Evolutionary conservation across 352 stramenopile species (phyloP).

Genomic region (Phytopythium delawarense): DNA sequence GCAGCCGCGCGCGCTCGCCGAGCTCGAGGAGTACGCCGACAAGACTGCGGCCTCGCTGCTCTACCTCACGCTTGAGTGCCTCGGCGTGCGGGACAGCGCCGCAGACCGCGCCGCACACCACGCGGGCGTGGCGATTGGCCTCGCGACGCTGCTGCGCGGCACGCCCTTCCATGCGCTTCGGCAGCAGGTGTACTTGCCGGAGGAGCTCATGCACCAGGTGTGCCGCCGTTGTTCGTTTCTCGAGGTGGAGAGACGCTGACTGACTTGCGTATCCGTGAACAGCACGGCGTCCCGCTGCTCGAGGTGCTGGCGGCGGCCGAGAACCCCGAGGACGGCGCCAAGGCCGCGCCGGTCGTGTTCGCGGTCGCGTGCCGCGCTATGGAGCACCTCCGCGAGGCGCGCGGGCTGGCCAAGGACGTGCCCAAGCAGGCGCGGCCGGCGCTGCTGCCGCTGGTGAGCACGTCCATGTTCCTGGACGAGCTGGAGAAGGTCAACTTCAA

Average conservation of each 20-base stretch:
- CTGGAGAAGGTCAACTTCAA: slow-evolving; percentile 81
- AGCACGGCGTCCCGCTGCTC: slow-evolving; percentile 49
- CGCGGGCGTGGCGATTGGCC: slow-evolving; percentile 79
- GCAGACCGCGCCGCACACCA: slow-evolving; percentile 81
- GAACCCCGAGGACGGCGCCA: slow-evolving; percentile 52
- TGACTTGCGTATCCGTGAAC: neutral
- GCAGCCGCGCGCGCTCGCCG: slow-evolving; percentile 54
- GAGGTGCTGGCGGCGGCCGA: slow-evolving; percentile 57
- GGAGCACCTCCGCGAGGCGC: slow-evolving; percentile 75
- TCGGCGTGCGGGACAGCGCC: slow-evolving; percentile 65
- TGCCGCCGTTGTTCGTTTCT: slow-evolving; percentile 3
- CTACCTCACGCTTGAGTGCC: slow-evolving; percentile 87
- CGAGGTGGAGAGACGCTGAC: slow-evolving; percentile 15
- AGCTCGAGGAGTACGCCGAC: slow-evolving; percentile 86
- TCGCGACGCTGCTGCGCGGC: slow-evolving; percentile 79
- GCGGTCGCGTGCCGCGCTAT: slow-evolving; percentile 84
- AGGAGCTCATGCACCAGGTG: slow-evolving; percentile 78
- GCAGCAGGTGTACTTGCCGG: slow-evolving; percentile 77
- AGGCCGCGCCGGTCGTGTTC: slow-evolving; percentile 83
- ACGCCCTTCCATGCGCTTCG: slow-evolving; percentile 63
- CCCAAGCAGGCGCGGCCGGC: slow-evolving; percentile 46
- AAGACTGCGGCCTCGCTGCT: slow-evolving; percentile 87
- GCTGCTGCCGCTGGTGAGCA: slow-evolving; percentile 70
- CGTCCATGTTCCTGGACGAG: slow-evolving; percentile 54
- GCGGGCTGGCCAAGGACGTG: slow-evolving; percentile 48